Evolutionary conservation across 495 filamentous ascomycete species (phyloP).

Genomic region (Lepraria neglecta): DNA sequence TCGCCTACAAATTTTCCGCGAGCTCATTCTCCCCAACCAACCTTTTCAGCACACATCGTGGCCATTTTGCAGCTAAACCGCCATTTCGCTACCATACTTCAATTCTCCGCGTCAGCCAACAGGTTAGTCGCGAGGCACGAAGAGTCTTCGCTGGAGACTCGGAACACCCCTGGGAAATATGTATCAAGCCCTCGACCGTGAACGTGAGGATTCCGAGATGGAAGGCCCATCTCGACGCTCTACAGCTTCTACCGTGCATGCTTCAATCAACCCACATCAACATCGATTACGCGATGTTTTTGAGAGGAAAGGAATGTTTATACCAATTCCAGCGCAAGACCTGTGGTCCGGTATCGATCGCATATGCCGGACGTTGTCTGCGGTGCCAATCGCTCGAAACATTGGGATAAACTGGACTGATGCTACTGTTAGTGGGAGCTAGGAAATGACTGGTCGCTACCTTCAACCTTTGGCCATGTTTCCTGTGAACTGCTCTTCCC

Average conservation of each 20-base stretch:
- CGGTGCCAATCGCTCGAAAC: neutral
- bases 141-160: neutral
- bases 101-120: neutral
- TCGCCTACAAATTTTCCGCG: neutral
- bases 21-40: neutral
- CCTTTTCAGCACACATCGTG: neutral
- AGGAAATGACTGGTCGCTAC: neutral
- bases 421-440: neutral
- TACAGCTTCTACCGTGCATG: neutral
- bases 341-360: neutral
- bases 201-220: too few relatives aligned
- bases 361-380: neutral
- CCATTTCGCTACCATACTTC: neutral
- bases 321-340: neutral
- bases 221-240: neutral
- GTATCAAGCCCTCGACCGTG: neutral
- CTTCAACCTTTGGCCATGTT: neutral
- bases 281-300: neutral
- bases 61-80: neutral
- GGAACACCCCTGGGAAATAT: neutral
- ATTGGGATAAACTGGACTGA: neutral
- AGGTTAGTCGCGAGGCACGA: neutral
- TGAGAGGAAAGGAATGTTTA: neutral
- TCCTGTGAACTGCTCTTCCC: neutral
- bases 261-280: neutral